Conservation (phyloP, 805 yeast genomes). For the Metschnikowia cubensis region DNA sequence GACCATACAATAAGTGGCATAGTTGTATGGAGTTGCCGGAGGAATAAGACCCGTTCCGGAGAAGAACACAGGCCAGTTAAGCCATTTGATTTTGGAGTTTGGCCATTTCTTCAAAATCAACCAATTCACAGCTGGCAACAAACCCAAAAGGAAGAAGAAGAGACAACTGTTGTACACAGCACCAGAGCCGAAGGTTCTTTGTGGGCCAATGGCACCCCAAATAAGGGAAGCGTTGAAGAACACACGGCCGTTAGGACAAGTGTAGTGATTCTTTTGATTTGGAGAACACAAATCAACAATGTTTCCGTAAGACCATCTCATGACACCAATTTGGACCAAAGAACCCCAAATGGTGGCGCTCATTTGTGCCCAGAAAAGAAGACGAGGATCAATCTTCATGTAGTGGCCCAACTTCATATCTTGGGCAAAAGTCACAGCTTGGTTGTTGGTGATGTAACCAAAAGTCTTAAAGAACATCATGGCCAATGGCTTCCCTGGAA, state of each 20-base stretch:
- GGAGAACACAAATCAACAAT: slow-evolving; percentile 34
- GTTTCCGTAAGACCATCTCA: slow-evolving; percentile 40
- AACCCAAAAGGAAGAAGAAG: slow-evolving; percentile 38
- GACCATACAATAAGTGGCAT: slow-evolving; percentile 48
- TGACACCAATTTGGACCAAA: slow-evolving; percentile 37
- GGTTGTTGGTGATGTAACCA: slow-evolving; percentile 46
- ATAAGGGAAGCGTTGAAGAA: slow-evolving; percentile 43
- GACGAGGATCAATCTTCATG: slow-evolving; percentile 40
- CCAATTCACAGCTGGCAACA: slow-evolving; percentile 37
- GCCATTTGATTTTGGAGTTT: slow-evolving; percentile 27
- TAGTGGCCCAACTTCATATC: slow-evolving; percentile 44
- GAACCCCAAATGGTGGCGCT: slow-evolving; percentile 40
- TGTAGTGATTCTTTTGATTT: slow-evolving; percentile 27
- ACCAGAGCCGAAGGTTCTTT: slow-evolving; percentile 16
- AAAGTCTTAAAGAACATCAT: slow-evolving; percentile 46
- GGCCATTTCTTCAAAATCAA: slow-evolving; percentile 41
- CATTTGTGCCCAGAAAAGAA: slow-evolving; percentile 41
- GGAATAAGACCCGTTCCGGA: slow-evolving; percentile 59
- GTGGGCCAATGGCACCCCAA: slow-evolving; percentile 42
- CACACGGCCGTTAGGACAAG: slow-evolving; percentile 40
- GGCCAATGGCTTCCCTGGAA: slow-evolving; percentile 47
- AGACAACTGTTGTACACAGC: slow-evolving; percentile 18
- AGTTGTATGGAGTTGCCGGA: slow-evolving; percentile 71
- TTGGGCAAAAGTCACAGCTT: slow-evolving; percentile 47
- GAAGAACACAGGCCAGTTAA: slow-evolving; percentile 41